These are phyloP conservation scores for Calonectria honghensis DNA, from an alignment of 2,329 filamentous ascomycete species.

Conservation along the genomic window DNA sequence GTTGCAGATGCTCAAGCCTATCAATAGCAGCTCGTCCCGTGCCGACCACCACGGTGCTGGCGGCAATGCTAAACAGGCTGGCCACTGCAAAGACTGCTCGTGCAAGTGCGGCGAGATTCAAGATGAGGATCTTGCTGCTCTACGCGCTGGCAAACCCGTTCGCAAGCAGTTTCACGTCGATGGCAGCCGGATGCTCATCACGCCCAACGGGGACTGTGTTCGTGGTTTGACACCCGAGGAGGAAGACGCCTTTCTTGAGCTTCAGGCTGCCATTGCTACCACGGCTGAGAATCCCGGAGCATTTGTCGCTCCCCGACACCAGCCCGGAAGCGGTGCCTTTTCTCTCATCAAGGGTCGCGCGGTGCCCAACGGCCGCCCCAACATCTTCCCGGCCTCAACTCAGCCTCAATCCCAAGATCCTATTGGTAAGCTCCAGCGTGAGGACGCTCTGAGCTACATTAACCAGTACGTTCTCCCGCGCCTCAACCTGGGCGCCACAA, in stretches of 20 bases:
- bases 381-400: conserved; percentile 73
- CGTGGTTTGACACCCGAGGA: conserved; percentile 81
- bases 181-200: conserved; percentile 81
- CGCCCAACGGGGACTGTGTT: conserved; percentile 85
- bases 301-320: conserved; percentile 74
- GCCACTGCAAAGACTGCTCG: conserved; percentile 60
- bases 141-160: conserved; percentile 75
- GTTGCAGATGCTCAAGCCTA: conserved; percentile 62
- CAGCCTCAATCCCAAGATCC: conserved; percentile 73
- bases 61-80: conserved; percentile 51
- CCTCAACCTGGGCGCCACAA: conserved; percentile 71
- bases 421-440: conserved; percentile 78
- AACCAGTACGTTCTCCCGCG: conserved; percentile 81
- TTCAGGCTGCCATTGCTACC: conserved; percentile 76
- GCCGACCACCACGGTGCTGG: conserved; percentile 50
- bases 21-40: conserved; percentile 57
- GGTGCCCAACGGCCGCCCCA: conserved; percentile 77
- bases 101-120: conserved; percentile 65
- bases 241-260: conserved; percentile 80
- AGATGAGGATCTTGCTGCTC: conserved; percentile 71
- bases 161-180: conserved; percentile 76
- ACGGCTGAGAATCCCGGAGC: conserved; percentile 71
- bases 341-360: conserved; percentile 79
- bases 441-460: conserved; percentile 80
- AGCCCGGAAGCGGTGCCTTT: conserved; percentile 73